Conservation (phyloP, 2,329 filamentous ascomycete genomes). For the Talaromyces sp. region DNA sequence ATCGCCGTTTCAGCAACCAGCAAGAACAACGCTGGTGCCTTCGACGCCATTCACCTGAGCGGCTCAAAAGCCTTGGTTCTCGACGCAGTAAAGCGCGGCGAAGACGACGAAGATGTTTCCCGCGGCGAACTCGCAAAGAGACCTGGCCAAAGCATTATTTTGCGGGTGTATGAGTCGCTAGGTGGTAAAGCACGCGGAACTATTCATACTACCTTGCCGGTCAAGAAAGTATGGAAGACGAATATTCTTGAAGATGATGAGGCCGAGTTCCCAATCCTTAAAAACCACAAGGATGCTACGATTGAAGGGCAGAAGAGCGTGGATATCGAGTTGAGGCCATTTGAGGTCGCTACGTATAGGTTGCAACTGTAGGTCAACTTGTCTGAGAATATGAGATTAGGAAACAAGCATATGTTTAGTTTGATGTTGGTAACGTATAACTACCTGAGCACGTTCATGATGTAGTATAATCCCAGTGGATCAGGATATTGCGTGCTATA, state of each 20-base stretch:
- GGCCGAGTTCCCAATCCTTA: constrained; percentile 55
- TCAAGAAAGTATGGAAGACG: constrained; percentile 73
- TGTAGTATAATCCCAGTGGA: neutral
- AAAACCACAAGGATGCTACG: constrained; percentile 28
- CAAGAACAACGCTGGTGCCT: constrained; percentile 28
- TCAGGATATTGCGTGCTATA: neutral
- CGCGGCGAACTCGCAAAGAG: constrained; percentile 58
- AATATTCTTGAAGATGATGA: constrained; percentile 86
- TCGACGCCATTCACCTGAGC: constrained; percentile 61
- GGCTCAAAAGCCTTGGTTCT: constrained; percentile 67
- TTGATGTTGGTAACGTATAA: neutral
- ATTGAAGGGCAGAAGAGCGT: constrained; percentile 40
- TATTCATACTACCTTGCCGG: constrained; percentile 62
- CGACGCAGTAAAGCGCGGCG: constrained; percentile 89
- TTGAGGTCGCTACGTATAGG: constrained; percentile 79
- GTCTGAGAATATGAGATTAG: neutral
- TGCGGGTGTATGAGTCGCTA: constrained; percentile 82
- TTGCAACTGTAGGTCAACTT: constrained; percentile 46
- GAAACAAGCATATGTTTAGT: neutral
- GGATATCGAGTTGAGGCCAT: constrained; percentile 64
- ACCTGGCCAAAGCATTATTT: constrained; percentile 70
- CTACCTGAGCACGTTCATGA: too few species aligned
- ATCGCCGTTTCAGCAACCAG: constrained; percentile 44
- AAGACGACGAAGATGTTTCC: constrained; percentile 68
- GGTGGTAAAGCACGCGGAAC: constrained; percentile 72